These are phyloP conservation scores for Achaetomiella virescens DNA, from an alignment of 495 filamentous ascomycete genomes.

Conservation along the genomic window DNA sequence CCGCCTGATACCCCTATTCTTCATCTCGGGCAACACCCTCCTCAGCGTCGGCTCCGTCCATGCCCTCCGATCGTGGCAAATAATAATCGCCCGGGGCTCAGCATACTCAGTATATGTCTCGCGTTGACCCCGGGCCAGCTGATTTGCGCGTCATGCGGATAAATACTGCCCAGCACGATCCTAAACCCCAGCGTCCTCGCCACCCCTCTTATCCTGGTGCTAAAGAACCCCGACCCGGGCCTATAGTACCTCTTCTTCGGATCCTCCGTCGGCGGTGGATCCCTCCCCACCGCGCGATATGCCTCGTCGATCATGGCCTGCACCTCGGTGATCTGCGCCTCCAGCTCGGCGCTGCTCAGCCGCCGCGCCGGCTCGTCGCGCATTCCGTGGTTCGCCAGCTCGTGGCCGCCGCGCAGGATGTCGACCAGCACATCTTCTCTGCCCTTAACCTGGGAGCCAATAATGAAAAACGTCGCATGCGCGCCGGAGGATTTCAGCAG, in stretches of 20 bases:
- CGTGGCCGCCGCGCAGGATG: constrained; percentile 58
- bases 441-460: constrained; percentile 65
- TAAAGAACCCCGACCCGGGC: constrained; percentile 78
- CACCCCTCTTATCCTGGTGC: constrained; percentile 53
- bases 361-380: constrained; percentile 63
- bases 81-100: constrained; percentile 69
- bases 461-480: constrained; percentile 71
- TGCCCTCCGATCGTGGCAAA: constrained; percentile 73
- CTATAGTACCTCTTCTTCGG: constrained; percentile 55
- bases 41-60: constrained; percentile 75
- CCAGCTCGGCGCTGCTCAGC: constrained; percentile 37
- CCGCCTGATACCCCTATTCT: constrained; percentile 56
- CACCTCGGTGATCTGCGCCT: constrained; percentile 40
- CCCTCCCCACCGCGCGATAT: constrained; percentile 42
- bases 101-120: constrained; percentile 72
- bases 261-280: constrained; percentile 20
- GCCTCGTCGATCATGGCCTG: constrained; percentile 45
- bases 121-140: constrained; percentile 61
- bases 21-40: constrained; percentile 62
- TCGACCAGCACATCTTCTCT: constrained; percentile 53
- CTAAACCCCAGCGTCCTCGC: constrained; percentile 52
- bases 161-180: constrained; percentile 72
- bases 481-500: constrained; percentile 52
- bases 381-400: constrained; percentile 83
- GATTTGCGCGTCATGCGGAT: constrained; percentile 82